A percentile compares a stretch with the other conserved stretches of the same genome.
phyloP scores from a whole-genome alignment of 495 filamentous ascomycete species.

The Aspergillus wentii region DNA sequence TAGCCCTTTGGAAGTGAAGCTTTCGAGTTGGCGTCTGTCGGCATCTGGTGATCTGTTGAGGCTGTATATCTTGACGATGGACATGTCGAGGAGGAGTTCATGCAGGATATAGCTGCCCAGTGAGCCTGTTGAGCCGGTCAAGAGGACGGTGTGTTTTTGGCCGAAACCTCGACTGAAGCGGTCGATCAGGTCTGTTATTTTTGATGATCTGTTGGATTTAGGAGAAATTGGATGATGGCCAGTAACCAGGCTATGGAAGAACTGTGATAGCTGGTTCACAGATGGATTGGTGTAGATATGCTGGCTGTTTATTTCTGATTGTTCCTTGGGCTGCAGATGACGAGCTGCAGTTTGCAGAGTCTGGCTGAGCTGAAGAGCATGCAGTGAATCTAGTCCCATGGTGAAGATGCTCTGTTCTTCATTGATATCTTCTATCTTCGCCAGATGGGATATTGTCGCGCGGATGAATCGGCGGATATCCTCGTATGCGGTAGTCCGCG shows the following conservation, averaged over 20 bases:
- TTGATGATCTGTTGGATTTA: no score
- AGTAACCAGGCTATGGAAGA: no score
- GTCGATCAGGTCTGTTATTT: no score
- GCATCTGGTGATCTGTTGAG: slow-evolving; percentile 24
- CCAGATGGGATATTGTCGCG: not conserved
- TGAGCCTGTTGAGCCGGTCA: slow-evolving; percentile 40
- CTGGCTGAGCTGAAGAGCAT: slow-evolving; percentile 15
- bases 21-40: no score
- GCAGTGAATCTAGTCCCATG: slow-evolving; percentile 48
- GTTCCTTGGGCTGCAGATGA: not conserved
- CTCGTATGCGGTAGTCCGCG: slow-evolving; percentile 6
- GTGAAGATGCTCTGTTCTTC: slow-evolving; percentile 25
- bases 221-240: no score
- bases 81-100: slow-evolving; percentile 10
- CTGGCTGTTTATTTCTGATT: slow-evolving; percentile 1
- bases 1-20: no score
- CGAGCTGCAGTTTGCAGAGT: slow-evolving; percentile 2
- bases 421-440: slow-evolving; percentile 1
- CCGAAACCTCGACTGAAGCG: no score
- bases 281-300: slow-evolving; percentile 10
- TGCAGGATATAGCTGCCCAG: slow-evolving; percentile 32
- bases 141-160: slow-evolving; percentile 20
- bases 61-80: slow-evolving; percentile 26
- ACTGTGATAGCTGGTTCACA: not conserved
- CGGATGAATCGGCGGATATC: slow-evolving; percentile 1